Evolutionary conservation across 768 basidiomycete species (phyloP).

Genomic region (Psilocybe cubensis): DNA sequence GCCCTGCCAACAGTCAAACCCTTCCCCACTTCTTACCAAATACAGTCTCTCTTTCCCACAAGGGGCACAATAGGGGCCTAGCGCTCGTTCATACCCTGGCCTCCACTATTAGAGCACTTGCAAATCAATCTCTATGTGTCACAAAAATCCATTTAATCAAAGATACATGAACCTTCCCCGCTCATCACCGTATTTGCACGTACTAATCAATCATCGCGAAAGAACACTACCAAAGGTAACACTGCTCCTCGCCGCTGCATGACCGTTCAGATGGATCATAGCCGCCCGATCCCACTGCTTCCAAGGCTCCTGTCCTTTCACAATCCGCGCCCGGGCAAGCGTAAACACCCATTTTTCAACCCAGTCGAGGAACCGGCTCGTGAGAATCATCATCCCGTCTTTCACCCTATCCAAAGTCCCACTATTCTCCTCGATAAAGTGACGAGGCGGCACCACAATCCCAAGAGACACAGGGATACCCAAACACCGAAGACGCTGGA

Average conservation of each 20-base stretch:
- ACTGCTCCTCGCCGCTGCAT: not conserved
- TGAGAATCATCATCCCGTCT: conserved; percentile 6
- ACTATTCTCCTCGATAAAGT: conserved; percentile 24
- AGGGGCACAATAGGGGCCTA: not conserved
- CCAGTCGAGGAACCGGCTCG: conserved; percentile 24
- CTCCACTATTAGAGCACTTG: too few species aligned
- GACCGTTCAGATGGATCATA: not conserved
- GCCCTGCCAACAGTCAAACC: not conserved
- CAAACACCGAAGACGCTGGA: conserved; percentile 16
- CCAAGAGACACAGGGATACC: conserved; percentile 8
- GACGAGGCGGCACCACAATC: conserved; percentile 15
- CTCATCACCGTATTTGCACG: too few species aligned
- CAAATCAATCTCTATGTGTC: too few species aligned
- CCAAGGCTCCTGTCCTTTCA: conserved; percentile 61
- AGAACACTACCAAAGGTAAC: conserved; percentile 9
- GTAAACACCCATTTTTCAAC: conserved; percentile 45
- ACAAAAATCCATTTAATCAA: too few species aligned
- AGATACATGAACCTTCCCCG: too few species aligned
- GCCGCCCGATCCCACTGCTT: conserved; percentile 45
- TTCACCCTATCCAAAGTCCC: conserved; percentile 20
- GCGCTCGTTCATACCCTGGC: not conserved
- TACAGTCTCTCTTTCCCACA: not conserved
- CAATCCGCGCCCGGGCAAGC: conserved; percentile 45
- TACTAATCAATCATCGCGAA: not conserved
- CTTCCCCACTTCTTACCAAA: not conserved